Evolutionary conservation across 257 asterid species (phyloP).

Genomic region (Solanum rostratum): DNA sequence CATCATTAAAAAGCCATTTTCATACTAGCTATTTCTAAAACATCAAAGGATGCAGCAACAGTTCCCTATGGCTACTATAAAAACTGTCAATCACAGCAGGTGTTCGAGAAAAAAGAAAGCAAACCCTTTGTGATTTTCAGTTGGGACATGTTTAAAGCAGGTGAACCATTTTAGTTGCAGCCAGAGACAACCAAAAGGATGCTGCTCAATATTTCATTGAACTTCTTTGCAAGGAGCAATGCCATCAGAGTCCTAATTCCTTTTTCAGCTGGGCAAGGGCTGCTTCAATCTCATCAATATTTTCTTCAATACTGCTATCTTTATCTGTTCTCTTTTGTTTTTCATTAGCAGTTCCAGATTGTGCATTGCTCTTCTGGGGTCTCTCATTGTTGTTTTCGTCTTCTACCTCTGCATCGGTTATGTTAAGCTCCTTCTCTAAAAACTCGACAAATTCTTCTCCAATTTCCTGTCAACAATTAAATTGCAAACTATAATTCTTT

Average conservation of each 20-base stretch:
- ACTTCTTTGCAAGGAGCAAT: background rate
- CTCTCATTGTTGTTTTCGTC: constrained; percentile 10
- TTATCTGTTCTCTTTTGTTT: constrained; percentile 13
- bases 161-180: background rate
- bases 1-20: background rate
- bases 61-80: background rate
- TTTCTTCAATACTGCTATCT: constrained; percentile 42
- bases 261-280: constrained; percentile 62
- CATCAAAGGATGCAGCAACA: background rate
- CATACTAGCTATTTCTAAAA: background rate
- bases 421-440: constrained; percentile 78
- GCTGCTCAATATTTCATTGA: background rate
- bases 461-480: constrained; percentile 45
- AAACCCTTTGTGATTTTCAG: background rate
- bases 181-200: background rate
- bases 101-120: background rate
- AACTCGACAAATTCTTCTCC: constrained; percentile 96
- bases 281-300: constrained; percentile 78
- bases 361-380: constrained; percentile 13
- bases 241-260: constrained; percentile 63
- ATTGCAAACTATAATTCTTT: background rate
- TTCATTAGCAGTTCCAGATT: constrained; percentile 18
- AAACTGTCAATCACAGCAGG: background rate
- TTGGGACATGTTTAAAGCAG: background rate
- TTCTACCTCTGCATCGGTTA: constrained; percentile 33